Evolutionary conservation across 208 protist species (phyloP).

Genomic region (Leishmania aethiopica): DNA sequence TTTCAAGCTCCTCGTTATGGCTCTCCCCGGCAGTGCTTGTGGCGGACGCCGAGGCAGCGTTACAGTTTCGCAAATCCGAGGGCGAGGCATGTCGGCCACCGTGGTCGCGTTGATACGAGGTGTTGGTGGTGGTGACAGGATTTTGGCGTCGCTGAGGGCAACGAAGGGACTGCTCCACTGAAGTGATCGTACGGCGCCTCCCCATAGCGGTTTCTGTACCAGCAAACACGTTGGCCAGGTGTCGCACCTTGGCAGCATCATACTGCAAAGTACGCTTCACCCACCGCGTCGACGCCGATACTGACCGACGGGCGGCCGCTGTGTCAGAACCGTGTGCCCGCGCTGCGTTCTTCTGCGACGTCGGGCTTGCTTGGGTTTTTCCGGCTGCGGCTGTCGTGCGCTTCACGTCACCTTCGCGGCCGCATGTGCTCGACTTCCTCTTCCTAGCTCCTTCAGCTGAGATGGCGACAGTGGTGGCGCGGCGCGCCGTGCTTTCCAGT

Average conservation of each 20-base stretch:
- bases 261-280: constrained; percentile 23
- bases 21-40: no score
- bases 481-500: not conserved
- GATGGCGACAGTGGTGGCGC: not conserved
- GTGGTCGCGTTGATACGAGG: not conserved
- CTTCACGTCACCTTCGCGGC: not conserved
- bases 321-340: not conserved
- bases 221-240: constrained; percentile 19
- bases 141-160: not conserved
- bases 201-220: not conserved
- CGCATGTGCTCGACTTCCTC: not conserved
- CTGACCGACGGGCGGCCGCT: not conserved
- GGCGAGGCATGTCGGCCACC: not conserved
- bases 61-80: not conserved
- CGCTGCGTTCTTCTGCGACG: not conserved
- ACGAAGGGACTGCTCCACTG: constrained; percentile 13
- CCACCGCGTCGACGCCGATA: constrained; percentile 13
- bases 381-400: not conserved
- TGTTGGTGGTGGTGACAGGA: not conserved
- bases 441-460: not conserved
- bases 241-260: constrained; percentile 17
- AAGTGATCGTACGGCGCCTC: not conserved
- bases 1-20: no score
- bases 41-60: not conserved
- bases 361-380: not conserved